Evolutionary conservation across 1,284 basidiomycete species (phyloP).

Genomic region (Ustilago vetiveriae): DNA sequence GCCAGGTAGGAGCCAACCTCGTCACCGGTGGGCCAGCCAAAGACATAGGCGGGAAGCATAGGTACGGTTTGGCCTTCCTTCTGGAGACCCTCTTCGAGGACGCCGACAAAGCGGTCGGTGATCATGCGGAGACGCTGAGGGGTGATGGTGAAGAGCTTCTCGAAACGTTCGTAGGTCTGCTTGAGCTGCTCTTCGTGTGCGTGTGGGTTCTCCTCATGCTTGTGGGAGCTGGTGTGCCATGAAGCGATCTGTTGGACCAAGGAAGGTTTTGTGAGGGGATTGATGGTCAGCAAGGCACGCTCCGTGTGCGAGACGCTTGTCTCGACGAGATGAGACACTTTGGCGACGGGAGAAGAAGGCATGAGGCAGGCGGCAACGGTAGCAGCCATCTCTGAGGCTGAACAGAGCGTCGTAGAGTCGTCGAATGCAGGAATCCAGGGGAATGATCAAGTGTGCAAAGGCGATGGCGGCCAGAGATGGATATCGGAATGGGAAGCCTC

Average conservation of each 20-base stretch:
- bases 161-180: slow-evolving; percentile 46
- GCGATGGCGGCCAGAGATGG: no score
- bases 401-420: background rate
- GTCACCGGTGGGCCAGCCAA: slow-evolving; percentile 91
- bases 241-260: slow-evolving; percentile 51
- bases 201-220: slow-evolving; percentile 49
- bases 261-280: slow-evolving; percentile 2
- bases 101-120: slow-evolving; percentile 92
- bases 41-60: slow-evolving; percentile 96
- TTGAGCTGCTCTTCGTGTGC: slow-evolving; percentile 58
- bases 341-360: background rate
- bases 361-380: slow-evolving; percentile 3
- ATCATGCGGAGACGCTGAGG: slow-evolving; percentile 71
- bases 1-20: slow-evolving; percentile 92
- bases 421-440: background rate
- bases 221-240: slow-evolving; percentile 61
- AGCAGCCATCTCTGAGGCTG: slow-evolving; percentile 1
- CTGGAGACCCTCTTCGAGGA: slow-evolving; percentile 84
- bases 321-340: slow-evolving; percentile 24
- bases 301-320: slow-evolving; percentile 15
- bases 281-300: slow-evolving; percentile 25
- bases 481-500: no score
- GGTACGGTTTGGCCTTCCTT: slow-evolving; percentile 87
- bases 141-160: slow-evolving; percentile 60
- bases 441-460: background rate